Percentiles rank a stretch among this genome's conserved stretches.
Conservation (phyloP, 2,329 filamentous ascomycete species). For the Arthroderma sp. region DNA sequence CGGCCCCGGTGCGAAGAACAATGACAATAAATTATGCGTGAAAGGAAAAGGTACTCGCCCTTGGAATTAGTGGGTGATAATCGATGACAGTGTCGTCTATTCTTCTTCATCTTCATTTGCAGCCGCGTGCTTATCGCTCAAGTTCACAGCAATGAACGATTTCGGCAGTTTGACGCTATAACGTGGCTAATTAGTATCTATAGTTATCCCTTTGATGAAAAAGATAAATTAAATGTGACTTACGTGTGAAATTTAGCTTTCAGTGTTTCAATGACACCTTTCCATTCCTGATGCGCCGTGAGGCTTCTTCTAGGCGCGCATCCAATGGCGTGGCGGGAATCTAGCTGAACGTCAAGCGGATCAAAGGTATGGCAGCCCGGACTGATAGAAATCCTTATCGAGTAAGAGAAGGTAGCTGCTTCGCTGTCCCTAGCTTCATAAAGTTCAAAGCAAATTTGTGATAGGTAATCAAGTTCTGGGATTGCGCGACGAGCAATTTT, state of each 20-base stretch:
- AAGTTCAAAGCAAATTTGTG: conserved; percentile 93
- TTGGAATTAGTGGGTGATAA: not conserved
- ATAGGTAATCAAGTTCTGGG: conserved; percentile 92
- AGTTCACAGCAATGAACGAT: conserved; percentile 38
- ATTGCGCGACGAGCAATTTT: conserved; percentile 94
- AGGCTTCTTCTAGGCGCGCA: conserved; percentile 81
- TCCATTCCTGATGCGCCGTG: conserved; percentile 88
- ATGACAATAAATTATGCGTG: too few species aligned
- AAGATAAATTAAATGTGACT: conserved; percentile 25
- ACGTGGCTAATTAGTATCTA: not conserved
- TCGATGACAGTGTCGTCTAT: not conserved
- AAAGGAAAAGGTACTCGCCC: too few species aligned
- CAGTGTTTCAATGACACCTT: conserved; percentile 88
- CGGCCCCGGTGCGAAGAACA: too few species aligned
- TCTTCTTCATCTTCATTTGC: conserved; percentile 5
- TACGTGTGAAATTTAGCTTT: conserved; percentile 91
- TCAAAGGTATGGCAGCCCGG: conserved; percentile 95
- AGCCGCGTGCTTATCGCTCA: conserved; percentile 35
- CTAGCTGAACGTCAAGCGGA: conserved; percentile 87
- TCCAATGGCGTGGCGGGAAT: conserved; percentile 91
- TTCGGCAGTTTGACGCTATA: conserved; percentile 38
- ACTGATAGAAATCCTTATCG: conserved; percentile 88
- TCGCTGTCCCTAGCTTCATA: conserved; percentile 85
- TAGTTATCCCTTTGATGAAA: not conserved
- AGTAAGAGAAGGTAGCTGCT: conserved; percentile 74